phyloP scores from a whole-genome alignment of 2,329 filamentous ascomycete genomes.

The Verticillium klebahnii region DNA sequence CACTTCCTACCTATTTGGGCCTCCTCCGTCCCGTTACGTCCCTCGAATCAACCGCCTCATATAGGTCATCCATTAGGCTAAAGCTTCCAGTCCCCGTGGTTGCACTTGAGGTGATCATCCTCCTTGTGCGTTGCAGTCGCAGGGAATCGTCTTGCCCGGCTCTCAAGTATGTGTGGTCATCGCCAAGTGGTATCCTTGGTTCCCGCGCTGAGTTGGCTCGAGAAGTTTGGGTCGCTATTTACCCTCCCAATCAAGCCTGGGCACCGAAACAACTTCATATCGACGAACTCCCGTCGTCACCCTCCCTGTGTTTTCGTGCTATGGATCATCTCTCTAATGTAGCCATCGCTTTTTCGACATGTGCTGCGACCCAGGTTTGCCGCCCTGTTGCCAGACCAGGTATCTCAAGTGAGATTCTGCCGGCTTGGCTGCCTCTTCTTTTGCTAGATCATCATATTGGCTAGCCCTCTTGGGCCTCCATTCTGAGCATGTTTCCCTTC shows the following conservation, averaged over 20 bases:
- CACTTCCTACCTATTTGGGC: neutral
- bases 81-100: neutral
- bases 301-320: neutral
- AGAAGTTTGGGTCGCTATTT: neutral
- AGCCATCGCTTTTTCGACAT: neutral
- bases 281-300: neutral
- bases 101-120: neutral
- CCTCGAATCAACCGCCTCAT: neutral
- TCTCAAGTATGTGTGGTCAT: neutral
- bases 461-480: neutral
- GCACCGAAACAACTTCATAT: neutral
- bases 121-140: neutral
- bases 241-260: neutral
- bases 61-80: neutral
- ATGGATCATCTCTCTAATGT: neutral
- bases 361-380: neutral
- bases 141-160: neutral
- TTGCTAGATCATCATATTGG: constrained; percentile 1
- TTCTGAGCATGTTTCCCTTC: neutral
- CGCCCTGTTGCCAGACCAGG: neutral
- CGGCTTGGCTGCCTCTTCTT: constrained; percentile 6
- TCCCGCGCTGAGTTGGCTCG: neutral
- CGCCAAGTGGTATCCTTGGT: neutral
- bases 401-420: neutral
- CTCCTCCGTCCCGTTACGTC: neutral